Evolutionary conservation across 345 rosid genomes (phyloP).

Genomic region (Populus euphratica): DNA sequence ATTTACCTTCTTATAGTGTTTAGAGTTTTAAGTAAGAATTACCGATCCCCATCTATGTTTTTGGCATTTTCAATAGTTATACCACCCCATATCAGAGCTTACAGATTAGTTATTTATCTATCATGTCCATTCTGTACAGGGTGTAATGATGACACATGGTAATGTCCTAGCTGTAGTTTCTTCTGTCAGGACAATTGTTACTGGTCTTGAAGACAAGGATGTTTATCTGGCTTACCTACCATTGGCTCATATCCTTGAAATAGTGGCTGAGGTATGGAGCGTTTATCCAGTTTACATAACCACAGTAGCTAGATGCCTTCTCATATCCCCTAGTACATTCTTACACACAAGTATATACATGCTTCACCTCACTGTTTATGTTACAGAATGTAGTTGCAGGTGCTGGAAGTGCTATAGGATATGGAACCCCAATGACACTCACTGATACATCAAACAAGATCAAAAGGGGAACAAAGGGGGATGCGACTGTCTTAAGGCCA

Average conservation of each 20-base stretch:
- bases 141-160: slow-evolving; percentile 98
- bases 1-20: neutral
- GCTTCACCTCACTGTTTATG: slow-evolving; percentile 5
- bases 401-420: slow-evolving; percentile 91
- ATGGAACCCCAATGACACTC: slow-evolving; percentile 91
- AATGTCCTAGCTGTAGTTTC: slow-evolving; percentile 93
- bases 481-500: slow-evolving; percentile 73
- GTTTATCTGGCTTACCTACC: slow-evolving; percentile 88
- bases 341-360: neutral
- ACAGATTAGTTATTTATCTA: neutral
- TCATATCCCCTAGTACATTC: neutral
- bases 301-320: neutral
- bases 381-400: slow-evolving; percentile 73
- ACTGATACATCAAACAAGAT: slow-evolving; percentile 94
- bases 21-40: neutral
- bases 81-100: slow-evolving; percentile 3
- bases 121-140: slow-evolving; percentile 42
- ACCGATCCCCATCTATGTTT: neutral
- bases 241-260: slow-evolving; percentile 91
- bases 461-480: slow-evolving; percentile 87
- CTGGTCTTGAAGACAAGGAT: slow-evolving; percentile 75
- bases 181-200: slow-evolving; percentile 90
- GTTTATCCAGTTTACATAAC: neutral
- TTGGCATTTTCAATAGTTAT: neutral
- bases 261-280: slow-evolving; percentile 80